A percentile compares a stretch with the other conserved stretches of the same genome.
These are phyloP conservation scores for Geotrichum phurueaensis DNA, from an alignment of 1,139 yeast genomes.

Conservation along the genomic window DNA sequence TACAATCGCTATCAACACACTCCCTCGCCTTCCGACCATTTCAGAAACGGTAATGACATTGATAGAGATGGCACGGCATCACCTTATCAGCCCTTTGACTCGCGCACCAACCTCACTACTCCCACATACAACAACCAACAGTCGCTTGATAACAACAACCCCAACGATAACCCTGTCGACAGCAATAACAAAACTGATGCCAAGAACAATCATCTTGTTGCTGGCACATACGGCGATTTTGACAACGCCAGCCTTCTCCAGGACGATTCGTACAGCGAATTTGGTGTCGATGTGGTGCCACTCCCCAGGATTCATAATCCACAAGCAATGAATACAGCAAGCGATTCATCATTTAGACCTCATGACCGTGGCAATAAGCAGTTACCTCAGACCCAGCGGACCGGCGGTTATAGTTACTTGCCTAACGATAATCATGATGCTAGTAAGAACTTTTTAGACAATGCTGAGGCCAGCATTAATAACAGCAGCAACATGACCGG, in stretches of 20 bases:
- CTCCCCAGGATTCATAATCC: slow-evolving; percentile 19
- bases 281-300: slow-evolving; percentile 5
- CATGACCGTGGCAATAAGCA: slow-evolving; percentile 15
- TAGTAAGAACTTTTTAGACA: slow-evolving; percentile 14
- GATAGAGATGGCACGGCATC: slow-evolving; percentile 1
- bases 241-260: slow-evolving; percentile 24
- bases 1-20: neutral
- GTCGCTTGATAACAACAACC: neutral
- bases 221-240: slow-evolving; percentile 32
- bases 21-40: neutral
- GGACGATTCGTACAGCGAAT: slow-evolving; percentile 4
- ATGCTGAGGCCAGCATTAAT: neutral
- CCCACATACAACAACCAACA: neutral
- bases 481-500: neutral
- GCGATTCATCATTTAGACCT: slow-evolving; percentile 1
- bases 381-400: neutral
- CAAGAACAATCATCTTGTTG: slow-evolving; percentile 15
- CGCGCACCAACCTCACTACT: neutral
- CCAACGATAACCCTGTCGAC: neutral
- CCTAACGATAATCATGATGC: slow-evolving; percentile 8
- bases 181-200: slow-evolving; percentile 1
- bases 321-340: slow-evolving; percentile 16
- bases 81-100: neutral
- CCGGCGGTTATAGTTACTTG: neutral
- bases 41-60: neutral